Evolutionary conservation across 352 stramenopile species (phyloP), one percentile per base, ranked within the genome.

Genomic region (Pythium dissotocum): DNA sequence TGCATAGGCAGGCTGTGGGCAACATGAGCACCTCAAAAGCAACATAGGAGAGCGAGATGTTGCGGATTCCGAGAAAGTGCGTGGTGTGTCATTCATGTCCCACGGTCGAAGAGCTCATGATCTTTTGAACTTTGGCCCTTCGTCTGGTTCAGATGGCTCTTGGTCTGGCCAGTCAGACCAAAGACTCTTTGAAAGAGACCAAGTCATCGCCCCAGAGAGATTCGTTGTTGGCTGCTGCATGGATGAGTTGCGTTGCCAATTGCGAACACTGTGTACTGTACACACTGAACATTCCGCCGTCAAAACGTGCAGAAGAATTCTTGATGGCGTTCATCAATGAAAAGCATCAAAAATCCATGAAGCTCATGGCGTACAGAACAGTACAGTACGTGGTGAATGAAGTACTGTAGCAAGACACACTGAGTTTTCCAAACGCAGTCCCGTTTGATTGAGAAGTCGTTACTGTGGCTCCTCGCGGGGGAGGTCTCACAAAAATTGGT

Each of bases 61-160:
- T 44, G 36, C 36, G 10, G 36, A 44, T 18, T 16, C 16, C 36
- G 10, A 44, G 36, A 44, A 44, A 44, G 12, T 12, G 36, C 6
- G 36, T 14, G 6, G 36, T 12, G 0, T 44, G 36, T 44, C 5
- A 12, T 14, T 44, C 36, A 44, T 44, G 36, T 44, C 36, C 36
- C 36, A 44, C 36, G 8, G 36, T 44, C 36, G 8, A 14, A 14
- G 36, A 42, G 36, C 36, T 42, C 36, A 24, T 42, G 36, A 42
- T 42, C 36, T 44, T 44, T 44, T 44, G 36, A 44, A 12, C 21
- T 44, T 44, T 44, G 7, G 7, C 38, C 69, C 0, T 73, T 70
- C 2, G 73, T 51, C 60, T 90, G 87, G 4, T 77, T 78, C 4
- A 79, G 83, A 1, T 64, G 77, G 2, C 73, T 59, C 51, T 38